Evolutionary conservation across 176 grass and related monocot genomes (phyloP).

Genomic region (Tillandsia leiboldiana): DNA sequence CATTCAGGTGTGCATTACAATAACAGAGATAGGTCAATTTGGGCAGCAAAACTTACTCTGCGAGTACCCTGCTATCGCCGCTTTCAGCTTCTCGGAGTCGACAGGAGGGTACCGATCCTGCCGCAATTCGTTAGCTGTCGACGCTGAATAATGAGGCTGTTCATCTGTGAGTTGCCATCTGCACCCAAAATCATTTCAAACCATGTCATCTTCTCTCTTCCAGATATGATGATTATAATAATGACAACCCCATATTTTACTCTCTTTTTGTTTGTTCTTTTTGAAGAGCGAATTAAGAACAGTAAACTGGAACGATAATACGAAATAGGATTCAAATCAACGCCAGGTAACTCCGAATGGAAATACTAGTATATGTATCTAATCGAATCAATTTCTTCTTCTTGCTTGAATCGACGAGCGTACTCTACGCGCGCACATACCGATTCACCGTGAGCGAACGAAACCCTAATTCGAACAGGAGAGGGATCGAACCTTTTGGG

Average conservation of each 20-base stretch:
- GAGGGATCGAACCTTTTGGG: conserved; percentile 43
- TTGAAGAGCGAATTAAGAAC: no score
- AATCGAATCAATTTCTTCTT: no score
- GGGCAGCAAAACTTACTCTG: conserved; percentile 36
- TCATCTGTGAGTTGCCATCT: conserved; percentile 82
- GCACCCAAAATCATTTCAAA: conserved; percentile 10
- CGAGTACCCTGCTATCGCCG: conserved; percentile 51
- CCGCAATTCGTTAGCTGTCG: conserved; percentile 75
- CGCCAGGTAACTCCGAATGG: no score
- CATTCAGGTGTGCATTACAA: not conserved
- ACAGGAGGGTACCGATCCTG: conserved; percentile 45
- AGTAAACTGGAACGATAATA: no score
- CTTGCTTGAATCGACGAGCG: no score
- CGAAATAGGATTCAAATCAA: no score
- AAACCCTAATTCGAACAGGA: not conserved
- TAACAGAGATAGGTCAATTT: not conserved
- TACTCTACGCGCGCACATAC: no score
- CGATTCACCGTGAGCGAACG: not conserved
- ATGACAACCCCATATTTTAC: no score
- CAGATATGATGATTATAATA: not conserved
- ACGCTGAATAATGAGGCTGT: conserved; percentile 42
- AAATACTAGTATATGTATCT: no score
- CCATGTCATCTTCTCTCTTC: not conserved
- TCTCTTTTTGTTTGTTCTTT: no score
- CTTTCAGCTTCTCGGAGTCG: conserved; percentile 76